These are phyloP conservation scores for Noccaea bulbosa DNA, from an alignment of 345 rosid genomes.

Conservation along the genomic window DNA sequence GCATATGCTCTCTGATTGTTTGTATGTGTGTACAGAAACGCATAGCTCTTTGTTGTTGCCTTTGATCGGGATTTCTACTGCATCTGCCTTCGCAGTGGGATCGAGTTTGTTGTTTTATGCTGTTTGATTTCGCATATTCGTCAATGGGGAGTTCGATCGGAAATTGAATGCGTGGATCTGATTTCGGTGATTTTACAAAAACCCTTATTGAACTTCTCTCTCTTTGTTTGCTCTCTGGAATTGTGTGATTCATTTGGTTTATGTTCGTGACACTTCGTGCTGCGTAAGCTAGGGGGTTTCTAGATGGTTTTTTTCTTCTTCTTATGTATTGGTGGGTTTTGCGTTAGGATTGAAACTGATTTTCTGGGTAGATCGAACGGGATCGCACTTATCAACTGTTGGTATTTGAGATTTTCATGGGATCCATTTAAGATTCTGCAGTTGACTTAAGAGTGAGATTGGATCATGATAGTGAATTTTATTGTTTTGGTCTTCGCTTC, in stretches of 20 bases:
- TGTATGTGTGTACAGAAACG: slow-evolving; percentile 16
- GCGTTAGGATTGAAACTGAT: slow-evolving; percentile 22
- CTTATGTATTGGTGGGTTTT: slow-evolving; percentile 23
- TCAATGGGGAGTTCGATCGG: slow-evolving; percentile 14
- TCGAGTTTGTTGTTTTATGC: slow-evolving; percentile 21
- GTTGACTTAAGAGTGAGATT: slow-evolving; percentile 37
- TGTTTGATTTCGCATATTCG: slow-evolving; percentile 20
- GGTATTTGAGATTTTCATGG: slow-evolving; percentile 1
- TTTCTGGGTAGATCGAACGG: slow-evolving; percentile 28
- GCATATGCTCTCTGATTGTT: slow-evolving; percentile 14
- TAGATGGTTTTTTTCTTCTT: not conserved
- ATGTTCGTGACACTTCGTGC: too few relatives aligned
- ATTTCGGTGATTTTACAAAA: slow-evolving; percentile 41
- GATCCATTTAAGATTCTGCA: not conserved
- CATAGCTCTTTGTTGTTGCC: slow-evolving; percentile 13
- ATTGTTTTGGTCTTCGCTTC: not conserved
- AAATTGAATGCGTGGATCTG: slow-evolving; percentile 46
- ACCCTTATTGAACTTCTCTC: slow-evolving; percentile 23
- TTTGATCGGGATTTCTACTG: slow-evolving; percentile 32
- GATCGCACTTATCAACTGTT: slow-evolving; percentile 24
- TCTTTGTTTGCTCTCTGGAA: slow-evolving; percentile 7
- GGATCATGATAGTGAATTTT: slow-evolving; percentile 3
- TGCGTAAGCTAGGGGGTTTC: not conserved
- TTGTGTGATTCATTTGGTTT: slow-evolving; percentile 24
- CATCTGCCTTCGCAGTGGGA: slow-evolving; percentile 30